phyloP scores from a whole-genome alignment of 768 basidiomycete genomes.

The Hirschioporus abietinus region DNA sequence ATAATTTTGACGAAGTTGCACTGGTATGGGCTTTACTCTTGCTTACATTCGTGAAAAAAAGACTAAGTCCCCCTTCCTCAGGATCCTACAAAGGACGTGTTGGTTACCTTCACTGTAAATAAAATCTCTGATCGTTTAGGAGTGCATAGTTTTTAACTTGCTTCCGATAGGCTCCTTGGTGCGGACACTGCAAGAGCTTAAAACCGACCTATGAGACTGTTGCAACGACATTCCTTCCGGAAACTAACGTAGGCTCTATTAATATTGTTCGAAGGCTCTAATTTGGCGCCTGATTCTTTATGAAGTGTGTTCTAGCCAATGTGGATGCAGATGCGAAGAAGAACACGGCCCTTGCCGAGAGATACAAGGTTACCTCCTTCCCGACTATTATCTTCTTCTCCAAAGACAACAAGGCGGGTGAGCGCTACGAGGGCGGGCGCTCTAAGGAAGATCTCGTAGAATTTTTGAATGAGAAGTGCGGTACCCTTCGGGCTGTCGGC shows the following conservation, averaged over 20 bases:
- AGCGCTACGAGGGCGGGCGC: constrained; percentile 66
- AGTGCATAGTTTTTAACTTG: constrained; percentile 7
- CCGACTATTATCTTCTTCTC: constrained; percentile 97
- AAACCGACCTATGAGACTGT: constrained; percentile 87
- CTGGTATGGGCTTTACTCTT: constrained; percentile 36
- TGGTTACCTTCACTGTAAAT: constrained; percentile 77
- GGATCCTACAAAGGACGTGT: constrained; percentile 72
- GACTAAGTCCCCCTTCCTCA: constrained; percentile 21
- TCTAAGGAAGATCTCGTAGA: constrained; percentile 68
- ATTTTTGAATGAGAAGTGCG: constrained; percentile 84
- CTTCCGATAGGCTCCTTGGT: constrained; percentile 60
- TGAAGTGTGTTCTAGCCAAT: constrained; percentile 84
- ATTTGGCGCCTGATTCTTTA: constrained; percentile 11
- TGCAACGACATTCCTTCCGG: constrained; percentile 71
- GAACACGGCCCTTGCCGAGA: constrained; percentile 64
- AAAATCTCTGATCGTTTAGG: constrained; percentile 8
- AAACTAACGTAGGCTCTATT: constrained; percentile 53
- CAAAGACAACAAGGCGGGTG: constrained; percentile 56
- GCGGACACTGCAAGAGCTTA: constrained; percentile 91
- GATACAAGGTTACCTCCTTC: constrained; percentile 75
- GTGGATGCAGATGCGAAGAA: constrained; percentile 81
- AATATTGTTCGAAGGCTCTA: neutral
- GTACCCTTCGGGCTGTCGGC: constrained; percentile 75
- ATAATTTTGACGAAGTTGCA: constrained; percentile 73
- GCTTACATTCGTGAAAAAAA: neutral